Evolutionary conservation across 2,329 filamentous ascomycete genomes (phyloP).

Genomic region (Grosmannia clavigera): DNA sequence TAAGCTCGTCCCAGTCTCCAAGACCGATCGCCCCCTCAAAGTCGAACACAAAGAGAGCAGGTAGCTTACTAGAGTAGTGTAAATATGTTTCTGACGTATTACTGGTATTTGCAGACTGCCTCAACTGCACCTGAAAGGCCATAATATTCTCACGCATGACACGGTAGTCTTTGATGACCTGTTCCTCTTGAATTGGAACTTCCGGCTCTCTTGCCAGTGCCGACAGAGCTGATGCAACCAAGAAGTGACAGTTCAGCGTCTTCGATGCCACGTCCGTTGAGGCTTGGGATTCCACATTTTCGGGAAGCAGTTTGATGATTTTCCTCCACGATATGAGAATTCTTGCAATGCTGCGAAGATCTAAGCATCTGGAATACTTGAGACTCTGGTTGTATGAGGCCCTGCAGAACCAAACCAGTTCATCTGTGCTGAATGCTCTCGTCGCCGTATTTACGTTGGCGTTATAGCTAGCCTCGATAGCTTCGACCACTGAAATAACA

Average conservation of each 20-base stretch:
- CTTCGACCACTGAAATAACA: constrained; percentile 13
- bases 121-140: constrained; percentile 38
- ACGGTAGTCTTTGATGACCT: constrained; percentile 48
- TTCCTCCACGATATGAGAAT: constrained; percentile 42
- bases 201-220: constrained; percentile 32
- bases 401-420: constrained; percentile 75
- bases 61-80: constrained; percentile 50
- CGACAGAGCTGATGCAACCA: constrained; percentile 40
- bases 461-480: constrained; percentile 28
- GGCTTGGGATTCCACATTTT: constrained; percentile 27
- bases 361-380: constrained; percentile 43
- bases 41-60: constrained; percentile 60
- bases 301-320: constrained; percentile 39
- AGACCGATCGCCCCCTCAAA: constrained; percentile 63
- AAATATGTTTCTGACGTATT: constrained; percentile 26
- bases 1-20: constrained; percentile 54
- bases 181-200: constrained; percentile 33
- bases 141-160: constrained; percentile 47
- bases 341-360: constrained; percentile 38
- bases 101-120: constrained; percentile 25
- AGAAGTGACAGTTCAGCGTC: constrained; percentile 58
- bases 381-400: constrained; percentile 71
- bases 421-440: constrained; percentile 45
- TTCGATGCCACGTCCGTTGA: constrained; percentile 38
- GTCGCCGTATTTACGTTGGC: constrained; percentile 26